Percentiles rank a stretch among this genome's conserved stretches.
Conservation (phyloP, 2,329 filamentous ascomycete species). For the Podosphaera fusca region DNA sequence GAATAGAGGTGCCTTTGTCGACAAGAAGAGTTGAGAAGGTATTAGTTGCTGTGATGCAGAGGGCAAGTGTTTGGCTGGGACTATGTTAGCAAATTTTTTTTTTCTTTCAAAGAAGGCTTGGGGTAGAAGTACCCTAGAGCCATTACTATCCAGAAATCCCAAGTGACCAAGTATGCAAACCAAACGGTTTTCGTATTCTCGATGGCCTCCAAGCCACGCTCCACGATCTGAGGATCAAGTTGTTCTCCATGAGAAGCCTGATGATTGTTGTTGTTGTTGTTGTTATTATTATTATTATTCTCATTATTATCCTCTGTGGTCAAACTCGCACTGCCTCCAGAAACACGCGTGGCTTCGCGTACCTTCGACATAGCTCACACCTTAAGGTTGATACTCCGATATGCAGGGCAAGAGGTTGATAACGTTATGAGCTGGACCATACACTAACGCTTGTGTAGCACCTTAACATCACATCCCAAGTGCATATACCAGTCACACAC, state of each 20-base stretch:
- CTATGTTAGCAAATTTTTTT: neutral
- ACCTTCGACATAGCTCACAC: too few relatives aligned
- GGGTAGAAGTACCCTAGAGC: conserved; percentile 32
- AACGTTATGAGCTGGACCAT: too few relatives aligned
- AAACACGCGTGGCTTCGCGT: too few relatives aligned
- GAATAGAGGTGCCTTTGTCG: conserved; percentile 49
- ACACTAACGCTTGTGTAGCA: too few relatives aligned
- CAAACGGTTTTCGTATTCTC: conserved; percentile 30
- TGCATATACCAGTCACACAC: too few relatives aligned
- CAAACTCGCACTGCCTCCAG: too few relatives aligned
- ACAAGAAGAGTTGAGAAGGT: conserved; percentile 65
- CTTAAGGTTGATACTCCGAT: too few relatives aligned
- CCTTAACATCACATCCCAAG: too few relatives aligned
- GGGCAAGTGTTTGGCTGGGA: conserved; percentile 48
- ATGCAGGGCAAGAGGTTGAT: too few relatives aligned
- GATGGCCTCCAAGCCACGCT: conserved; percentile 27
- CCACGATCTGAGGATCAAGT: conserved; percentile 10
- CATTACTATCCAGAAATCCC: conserved; percentile 73
- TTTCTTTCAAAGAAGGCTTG: neutral
- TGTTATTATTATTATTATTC: too few relatives aligned
- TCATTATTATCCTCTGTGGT: too few relatives aligned
- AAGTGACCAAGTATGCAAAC: conserved; percentile 58
- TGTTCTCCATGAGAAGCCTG: neutral
- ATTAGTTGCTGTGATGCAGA: conserved; percentile 83
- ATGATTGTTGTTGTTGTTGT: too few relatives aligned